Conservation (phyloP, 2,329 filamentous ascomycete genomes). For the Phyllosticta ampelicida region DNA sequence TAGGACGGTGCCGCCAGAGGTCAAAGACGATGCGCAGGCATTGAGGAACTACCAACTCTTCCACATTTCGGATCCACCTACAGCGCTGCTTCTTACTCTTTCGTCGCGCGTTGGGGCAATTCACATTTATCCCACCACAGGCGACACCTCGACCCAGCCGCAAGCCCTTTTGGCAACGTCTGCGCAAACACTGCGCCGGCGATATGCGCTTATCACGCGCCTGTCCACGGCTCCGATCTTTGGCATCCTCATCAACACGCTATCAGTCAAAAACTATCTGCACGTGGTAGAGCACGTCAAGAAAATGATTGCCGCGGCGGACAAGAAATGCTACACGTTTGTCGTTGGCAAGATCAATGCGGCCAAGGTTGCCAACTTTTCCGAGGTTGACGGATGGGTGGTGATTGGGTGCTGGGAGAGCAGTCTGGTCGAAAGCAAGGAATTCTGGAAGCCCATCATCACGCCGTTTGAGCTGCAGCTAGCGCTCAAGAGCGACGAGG, state of each 20-base stretch:
- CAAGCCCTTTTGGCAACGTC: slow-evolving; percentile 39
- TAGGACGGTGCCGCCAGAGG: slow-evolving; percentile 51
- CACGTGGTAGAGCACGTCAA: slow-evolving; percentile 66
- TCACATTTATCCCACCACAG: slow-evolving; percentile 58
- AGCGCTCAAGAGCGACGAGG: slow-evolving; percentile 62
- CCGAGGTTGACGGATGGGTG: slow-evolving; percentile 91
- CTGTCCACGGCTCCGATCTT: slow-evolving; percentile 75
- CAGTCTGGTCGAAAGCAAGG: slow-evolving; percentile 76
- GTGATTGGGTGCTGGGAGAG: slow-evolving; percentile 98
- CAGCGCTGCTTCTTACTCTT: slow-evolving; percentile 75
- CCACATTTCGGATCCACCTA: slow-evolving; percentile 71
- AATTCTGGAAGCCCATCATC: slow-evolving; percentile 79
- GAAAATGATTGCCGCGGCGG: slow-evolving; percentile 60
- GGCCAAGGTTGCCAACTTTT: slow-evolving; percentile 92
- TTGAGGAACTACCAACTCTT: slow-evolving; percentile 66
- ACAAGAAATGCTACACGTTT: slow-evolving; percentile 92
- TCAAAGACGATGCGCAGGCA: slow-evolving; percentile 33
- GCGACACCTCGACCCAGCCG: slow-evolving; percentile 11
- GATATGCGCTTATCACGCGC: slow-evolving; percentile 76
- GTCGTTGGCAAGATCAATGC: slow-evolving; percentile 95
- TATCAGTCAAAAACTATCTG: slow-evolving; percentile 85
- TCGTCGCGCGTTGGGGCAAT: slow-evolving; percentile 70
- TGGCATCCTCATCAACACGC: slow-evolving; percentile 90
- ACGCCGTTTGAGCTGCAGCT: slow-evolving; percentile 90
- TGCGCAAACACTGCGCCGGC: slow-evolving; percentile 58